Evolutionary conservation across 2,329 filamentous ascomycete genomes (phyloP), one percentile per base, ranked within the genome.

Genomic region (Sporothrix luriei): DNA sequence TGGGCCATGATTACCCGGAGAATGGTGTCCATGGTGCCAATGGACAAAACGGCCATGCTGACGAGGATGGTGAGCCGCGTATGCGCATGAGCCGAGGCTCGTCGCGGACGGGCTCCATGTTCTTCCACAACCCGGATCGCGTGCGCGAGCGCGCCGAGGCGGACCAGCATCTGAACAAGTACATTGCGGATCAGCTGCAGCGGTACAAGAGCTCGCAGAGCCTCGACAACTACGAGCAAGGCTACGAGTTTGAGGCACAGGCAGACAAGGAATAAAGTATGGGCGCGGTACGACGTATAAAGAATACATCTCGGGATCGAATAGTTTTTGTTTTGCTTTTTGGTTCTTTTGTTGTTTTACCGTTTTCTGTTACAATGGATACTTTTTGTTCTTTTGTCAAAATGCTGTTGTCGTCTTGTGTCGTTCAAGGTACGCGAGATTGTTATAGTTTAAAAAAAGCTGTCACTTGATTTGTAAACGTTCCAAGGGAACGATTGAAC

Each of bases 121-220:
- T 88, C 55, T 82, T 86, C 14, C 80, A 84, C 55, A 83, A 85
- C 55, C 83, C 85, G n/a, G 86, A 86, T 49, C 79, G 82, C 62
- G 74, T 80, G 68, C 80, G 80, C 69, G 81, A 85, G 74, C 81
- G 83, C 38, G 78, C 77, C 46, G 84, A 88, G 75, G 87, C 88
- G 0, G 86, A 93, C 75, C 83, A 86, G 69, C 91, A 95, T 74
- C 87, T 97, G 76, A 89, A 92, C 71, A 86, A 88, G 73, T 97
- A 97, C 78, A 91, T 97, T 69, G 88, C 87, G 40, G 90, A 93
- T 73, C 91, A 97, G 80, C 83, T 97, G 70, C 85, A 90, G 78
- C 84, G 89, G 69, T 89, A 95, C 75, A 88, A 86, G 77, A 88
- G 85, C 61, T 83, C 87, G 68, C 83, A 83, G 71, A 74, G 76